Conservation (phyloP, 2,329 filamentous ascomycete species). For the Hypoxylon sp. region DNA sequence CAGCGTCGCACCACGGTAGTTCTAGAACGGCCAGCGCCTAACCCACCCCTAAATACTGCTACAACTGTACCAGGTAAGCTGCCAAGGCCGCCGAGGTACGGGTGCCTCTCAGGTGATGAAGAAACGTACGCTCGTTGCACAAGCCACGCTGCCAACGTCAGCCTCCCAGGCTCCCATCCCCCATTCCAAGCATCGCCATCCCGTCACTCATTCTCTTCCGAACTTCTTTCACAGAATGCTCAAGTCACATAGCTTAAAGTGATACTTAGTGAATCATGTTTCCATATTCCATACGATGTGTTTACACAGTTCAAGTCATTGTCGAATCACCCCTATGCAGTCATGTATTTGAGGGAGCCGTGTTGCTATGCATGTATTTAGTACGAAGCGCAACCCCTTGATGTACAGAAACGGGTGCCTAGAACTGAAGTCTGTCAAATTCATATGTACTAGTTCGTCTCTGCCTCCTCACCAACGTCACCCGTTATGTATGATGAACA, state of each 20-base stretch:
- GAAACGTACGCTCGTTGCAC: not conserved
- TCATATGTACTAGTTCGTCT: conserved; percentile 10
- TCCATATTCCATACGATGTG: too few relatives aligned
- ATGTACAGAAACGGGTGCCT: not conserved
- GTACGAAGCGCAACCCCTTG: too few relatives aligned
- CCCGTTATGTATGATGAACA: not conserved
- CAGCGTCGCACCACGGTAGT: conserved; percentile 8
- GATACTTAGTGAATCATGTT: not conserved
- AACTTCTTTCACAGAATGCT: not conserved
- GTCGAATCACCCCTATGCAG: not conserved
- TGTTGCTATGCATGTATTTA: too few relatives aligned
- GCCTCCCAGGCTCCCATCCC: conserved; percentile 8
- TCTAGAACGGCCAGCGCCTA: conserved; percentile 1
- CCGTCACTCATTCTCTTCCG: not conserved
- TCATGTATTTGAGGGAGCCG: not conserved
- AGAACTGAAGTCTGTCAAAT: not conserved
- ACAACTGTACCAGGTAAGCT: conserved; percentile 20
- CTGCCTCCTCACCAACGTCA: not conserved
- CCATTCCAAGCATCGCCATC: not conserved
- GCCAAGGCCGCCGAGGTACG: too few relatives aligned
- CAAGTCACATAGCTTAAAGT: not conserved
- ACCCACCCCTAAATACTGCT: not conserved
- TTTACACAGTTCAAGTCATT: not conserved
- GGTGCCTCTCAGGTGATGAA: too few relatives aligned
- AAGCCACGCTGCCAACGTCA: conserved; percentile 32